Conservation (phyloP, 139 green algal genomes). For the Chlorokybus atmophyticus region DNA sequence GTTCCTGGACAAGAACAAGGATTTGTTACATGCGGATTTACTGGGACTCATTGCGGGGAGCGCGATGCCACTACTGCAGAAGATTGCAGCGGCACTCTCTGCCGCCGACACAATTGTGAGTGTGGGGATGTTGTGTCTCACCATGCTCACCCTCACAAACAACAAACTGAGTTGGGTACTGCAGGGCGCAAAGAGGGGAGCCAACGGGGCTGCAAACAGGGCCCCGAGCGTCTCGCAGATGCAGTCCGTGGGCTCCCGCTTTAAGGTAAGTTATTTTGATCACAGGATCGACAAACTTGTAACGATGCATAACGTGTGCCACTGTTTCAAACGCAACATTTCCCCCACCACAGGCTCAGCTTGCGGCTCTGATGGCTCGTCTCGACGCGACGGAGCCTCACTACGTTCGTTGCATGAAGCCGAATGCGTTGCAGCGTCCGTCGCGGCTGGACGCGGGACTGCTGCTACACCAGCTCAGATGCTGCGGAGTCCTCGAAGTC, state of each 20-base stretch:
- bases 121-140: slow-evolving; percentile 56
- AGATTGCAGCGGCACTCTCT: too few relatives aligned
- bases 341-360: too few relatives aligned
- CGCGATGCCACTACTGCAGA: too few relatives aligned
- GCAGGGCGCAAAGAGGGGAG: neutral
- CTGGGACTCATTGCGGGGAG: slow-evolving; percentile 30
- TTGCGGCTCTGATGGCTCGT: slow-evolving; percentile 75
- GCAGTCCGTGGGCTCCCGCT: neutral
- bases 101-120: too few relatives aligned
- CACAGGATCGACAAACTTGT: too few relatives aligned
- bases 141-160: too few relatives aligned
- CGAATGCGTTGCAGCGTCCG: slow-evolving; percentile 63
- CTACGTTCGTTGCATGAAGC: slow-evolving; percentile 98
- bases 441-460: slow-evolving; percentile 72
- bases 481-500: slow-evolving; percentile 90
- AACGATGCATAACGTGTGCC: too few relatives aligned
- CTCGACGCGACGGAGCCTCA: slow-evolving; percentile 83
- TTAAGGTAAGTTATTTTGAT: neutral
- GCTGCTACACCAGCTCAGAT: slow-evolving; percentile 90
- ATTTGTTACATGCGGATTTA: slow-evolving; percentile 92
- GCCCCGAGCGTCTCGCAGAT: too few relatives aligned
- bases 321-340: too few relatives aligned
- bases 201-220: too few relatives aligned
- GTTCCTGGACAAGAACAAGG: slow-evolving; percentile 62
- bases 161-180: too few relatives aligned